phyloP scores from a whole-genome alignment of 495 filamentous ascomycete genomes.

The Penicillium roqueforti region DNA sequence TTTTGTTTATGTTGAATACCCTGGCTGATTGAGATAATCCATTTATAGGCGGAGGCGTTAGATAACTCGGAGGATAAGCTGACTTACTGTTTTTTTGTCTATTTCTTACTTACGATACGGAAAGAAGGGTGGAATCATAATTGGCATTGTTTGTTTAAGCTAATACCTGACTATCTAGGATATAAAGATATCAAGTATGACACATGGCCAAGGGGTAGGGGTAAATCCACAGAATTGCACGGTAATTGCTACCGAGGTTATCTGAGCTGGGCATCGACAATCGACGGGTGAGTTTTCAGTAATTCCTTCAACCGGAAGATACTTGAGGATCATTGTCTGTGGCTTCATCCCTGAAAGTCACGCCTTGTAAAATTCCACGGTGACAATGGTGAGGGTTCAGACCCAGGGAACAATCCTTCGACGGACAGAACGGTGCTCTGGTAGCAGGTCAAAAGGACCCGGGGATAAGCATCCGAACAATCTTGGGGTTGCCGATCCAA shows the following conservation, averaged over 20 bases:
- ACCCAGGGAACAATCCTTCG: slow-evolving; percentile 7
- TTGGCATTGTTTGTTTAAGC: slow-evolving; percentile 17
- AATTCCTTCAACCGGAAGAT: slow-evolving; percentile 3
- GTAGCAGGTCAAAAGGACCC: slow-evolving; percentile 10
- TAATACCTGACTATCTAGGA: slow-evolving; percentile 13
- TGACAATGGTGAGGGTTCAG: slow-evolving; percentile 13
- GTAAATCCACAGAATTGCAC: slow-evolving; percentile 18
- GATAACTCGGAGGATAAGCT: neutral
- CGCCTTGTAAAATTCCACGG: slow-evolving; percentile 6
- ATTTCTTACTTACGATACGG: neutral
- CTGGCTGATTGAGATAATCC: neutral
- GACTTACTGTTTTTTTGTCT: neutral
- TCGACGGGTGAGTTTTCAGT: slow-evolving; percentile 9
- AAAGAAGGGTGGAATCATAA: slow-evolving; percentile 5
- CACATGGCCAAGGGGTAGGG: slow-evolving; percentile 15
- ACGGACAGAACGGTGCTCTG: slow-evolving; percentile 3
- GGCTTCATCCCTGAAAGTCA: slow-evolving; percentile 8
- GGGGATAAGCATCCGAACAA: slow-evolving; percentile 8
- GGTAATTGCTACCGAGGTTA: slow-evolving; percentile 10
- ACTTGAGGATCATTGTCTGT: slow-evolving; percentile 7
- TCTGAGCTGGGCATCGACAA: slow-evolving; percentile 11
- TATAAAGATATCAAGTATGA: slow-evolving; percentile 18
- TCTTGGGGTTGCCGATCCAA: slow-evolving; percentile 14
- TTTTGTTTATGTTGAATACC: slow-evolving; percentile 3
- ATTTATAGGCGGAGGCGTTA: too few species aligned